These are phyloP conservation scores for Melanopsichium pennsylvanicum DNA, from an alignment of 1,284 basidiomycete genomes.

Conservation along the genomic window DNA sequence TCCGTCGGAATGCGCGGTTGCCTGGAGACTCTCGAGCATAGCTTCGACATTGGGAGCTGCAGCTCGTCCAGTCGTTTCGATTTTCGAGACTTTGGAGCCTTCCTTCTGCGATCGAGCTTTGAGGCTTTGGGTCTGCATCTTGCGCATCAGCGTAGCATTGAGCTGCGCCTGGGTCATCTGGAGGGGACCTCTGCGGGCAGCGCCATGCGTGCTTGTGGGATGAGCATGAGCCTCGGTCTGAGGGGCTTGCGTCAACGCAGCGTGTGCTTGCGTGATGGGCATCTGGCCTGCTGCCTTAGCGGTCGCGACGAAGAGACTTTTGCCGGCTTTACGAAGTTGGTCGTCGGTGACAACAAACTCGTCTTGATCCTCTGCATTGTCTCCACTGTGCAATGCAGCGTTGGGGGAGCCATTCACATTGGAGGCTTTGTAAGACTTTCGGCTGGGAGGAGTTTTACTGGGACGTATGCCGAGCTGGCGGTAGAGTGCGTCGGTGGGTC, in stretches of 20 bases:
- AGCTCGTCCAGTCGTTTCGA: conserved; percentile 4
- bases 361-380: conserved; percentile 16
- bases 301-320: conserved; percentile 44
- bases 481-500: conserved; percentile 35
- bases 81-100: neutral
- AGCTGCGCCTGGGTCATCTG: conserved; percentile 49
- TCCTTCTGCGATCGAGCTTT: conserved; percentile 28
- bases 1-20: conserved; percentile 1
- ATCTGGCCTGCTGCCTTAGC: conserved; percentile 36
- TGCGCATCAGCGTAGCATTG: conserved; percentile 50
- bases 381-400: conserved; percentile 3
- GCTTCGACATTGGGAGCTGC: conserved; percentile 29
- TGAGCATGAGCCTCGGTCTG: neutral
- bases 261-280: conserved; percentile 16
- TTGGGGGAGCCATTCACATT: conserved; percentile 33
- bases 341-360: conserved; percentile 33
- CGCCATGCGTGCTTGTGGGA: neutral
- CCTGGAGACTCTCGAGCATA: conserved; percentile 22
- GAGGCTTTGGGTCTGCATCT: conserved; percentile 46
- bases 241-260: conserved; percentile 8
- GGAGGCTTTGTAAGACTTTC: conserved; percentile 24
- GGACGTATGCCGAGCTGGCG: conserved; percentile 31
- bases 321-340: conserved; percentile 39
- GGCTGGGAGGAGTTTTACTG: conserved; percentile 10
- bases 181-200: conserved; percentile 20